Conservation (phyloP, 352 stramenopile species). For the Phytophthora tubulina region DNA sequence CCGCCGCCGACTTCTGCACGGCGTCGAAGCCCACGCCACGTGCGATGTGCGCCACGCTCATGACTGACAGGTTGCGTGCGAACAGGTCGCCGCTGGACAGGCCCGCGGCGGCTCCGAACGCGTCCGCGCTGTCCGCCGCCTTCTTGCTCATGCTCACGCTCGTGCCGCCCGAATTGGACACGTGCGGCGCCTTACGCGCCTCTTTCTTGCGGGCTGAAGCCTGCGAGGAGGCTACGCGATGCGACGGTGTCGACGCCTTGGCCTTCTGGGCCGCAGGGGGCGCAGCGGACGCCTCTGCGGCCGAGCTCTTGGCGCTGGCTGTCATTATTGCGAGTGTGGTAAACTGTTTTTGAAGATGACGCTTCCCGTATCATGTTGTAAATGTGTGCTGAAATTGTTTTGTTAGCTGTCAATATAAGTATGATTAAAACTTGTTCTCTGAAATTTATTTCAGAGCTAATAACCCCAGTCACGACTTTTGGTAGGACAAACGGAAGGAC, state of each 20-base stretch:
- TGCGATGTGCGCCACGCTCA: conserved; percentile 62
- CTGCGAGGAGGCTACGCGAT: conserved; percentile 8
- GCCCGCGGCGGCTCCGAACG: conserved; percentile 20
- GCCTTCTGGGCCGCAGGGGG: conserved; percentile 10
- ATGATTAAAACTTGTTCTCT: too few relatives aligned
- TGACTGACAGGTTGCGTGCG: conserved; percentile 57
- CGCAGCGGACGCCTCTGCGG: background rate
- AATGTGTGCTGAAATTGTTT: too few relatives aligned
- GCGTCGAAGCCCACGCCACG: conserved; percentile 63
- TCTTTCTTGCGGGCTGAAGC: conserved; percentile 35
- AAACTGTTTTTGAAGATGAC: background rate
- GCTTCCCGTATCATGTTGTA: too few relatives aligned
- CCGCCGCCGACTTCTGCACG: conserved; percentile 59
- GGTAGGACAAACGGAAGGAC: too few relatives aligned
- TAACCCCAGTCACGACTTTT: too few relatives aligned
- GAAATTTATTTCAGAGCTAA: too few relatives aligned
- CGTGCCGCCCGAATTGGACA: conserved; percentile 34
- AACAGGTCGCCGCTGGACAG: conserved; percentile 56
- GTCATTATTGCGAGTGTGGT: conserved; percentile 3
- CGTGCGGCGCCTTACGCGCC: conserved; percentile 21
- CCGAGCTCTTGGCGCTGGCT: conserved; percentile 4
- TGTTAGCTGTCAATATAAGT: too few relatives aligned
- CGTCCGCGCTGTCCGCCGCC: conserved; percentile 31
- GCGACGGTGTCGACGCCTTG: conserved; percentile 4
- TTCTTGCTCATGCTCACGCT: conserved; percentile 64